Evolutionary conservation across 2,329 filamentous ascomycete species (phyloP).

Genomic region (Monilinia fructicola): DNA sequence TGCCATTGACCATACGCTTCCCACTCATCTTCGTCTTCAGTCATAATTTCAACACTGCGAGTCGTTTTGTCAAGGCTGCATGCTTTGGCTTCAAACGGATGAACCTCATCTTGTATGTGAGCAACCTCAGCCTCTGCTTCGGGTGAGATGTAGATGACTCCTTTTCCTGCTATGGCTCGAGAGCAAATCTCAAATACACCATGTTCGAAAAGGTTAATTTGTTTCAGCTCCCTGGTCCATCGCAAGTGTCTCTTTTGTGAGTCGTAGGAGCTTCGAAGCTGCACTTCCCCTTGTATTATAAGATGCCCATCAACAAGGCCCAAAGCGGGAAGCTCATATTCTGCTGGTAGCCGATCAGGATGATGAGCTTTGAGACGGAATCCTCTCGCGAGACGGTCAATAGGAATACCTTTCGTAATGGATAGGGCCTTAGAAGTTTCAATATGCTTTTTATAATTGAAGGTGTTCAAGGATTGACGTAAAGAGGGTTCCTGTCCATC

Average conservation of each 20-base stretch:
- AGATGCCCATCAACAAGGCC: constrained; percentile 4
- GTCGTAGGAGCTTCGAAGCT: background rate
- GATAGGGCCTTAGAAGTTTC: background rate
- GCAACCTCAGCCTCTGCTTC: background rate
- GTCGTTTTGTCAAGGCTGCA: background rate
- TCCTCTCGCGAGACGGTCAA: constrained; percentile 9
- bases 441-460: background rate
- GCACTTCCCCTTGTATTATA: background rate
- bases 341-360: background rate
- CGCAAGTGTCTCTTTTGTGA: background rate
- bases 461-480: background rate
- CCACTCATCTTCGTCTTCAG: background rate
- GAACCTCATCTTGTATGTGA: background rate
- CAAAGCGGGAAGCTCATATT: constrained; percentile 3
- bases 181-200: background rate
- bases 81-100: constrained; percentile 2
- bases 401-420: background rate
- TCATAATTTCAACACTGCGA: background rate
- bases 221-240: constrained; percentile 5
- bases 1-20: background rate
- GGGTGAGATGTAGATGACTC: constrained; percentile 1
- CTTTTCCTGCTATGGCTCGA: background rate
- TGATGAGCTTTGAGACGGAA: constrained; percentile 6
- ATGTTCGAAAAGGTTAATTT: constrained; percentile 4
- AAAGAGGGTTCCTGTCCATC: background rate